Evolutionary conservation across 768 basidiomycete species (phyloP).

Genomic region (Crepidotus variabilis): DNA sequence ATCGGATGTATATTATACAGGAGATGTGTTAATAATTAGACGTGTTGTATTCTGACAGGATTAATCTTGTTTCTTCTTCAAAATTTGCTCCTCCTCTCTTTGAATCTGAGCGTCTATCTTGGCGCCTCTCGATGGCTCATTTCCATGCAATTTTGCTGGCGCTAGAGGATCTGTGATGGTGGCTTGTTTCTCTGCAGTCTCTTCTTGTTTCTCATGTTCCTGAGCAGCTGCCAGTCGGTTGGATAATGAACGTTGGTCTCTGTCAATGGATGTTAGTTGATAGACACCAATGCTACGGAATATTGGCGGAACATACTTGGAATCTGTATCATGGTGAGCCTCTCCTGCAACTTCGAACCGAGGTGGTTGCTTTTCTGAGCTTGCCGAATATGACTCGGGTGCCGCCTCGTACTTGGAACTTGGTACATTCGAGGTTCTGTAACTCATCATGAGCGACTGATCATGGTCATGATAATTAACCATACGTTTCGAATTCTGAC

Average conservation of each 20-base stretch:
- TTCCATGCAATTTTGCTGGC: conserved; percentile 49
- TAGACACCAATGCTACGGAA: background rate
- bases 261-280: conserved; percentile 12
- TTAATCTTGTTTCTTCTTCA: conserved; percentile 36
- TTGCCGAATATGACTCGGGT: background rate
- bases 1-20: too few relatives aligned
- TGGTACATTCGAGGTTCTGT: background rate
- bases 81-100: conserved; percentile 44
- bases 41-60: too few relatives aligned
- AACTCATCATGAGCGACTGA: background rate
- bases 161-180: conserved; percentile 41
- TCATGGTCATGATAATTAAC: background rate
- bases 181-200: conserved; percentile 30
- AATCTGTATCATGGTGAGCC: conserved; percentile 10
- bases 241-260: conserved; percentile 40
- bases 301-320: conserved; percentile 7
- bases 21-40: too few relatives aligned
- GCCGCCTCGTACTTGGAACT: background rate
- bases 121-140: conserved; percentile 56
- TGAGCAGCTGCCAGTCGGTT: conserved; percentile 32
- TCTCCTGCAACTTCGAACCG: conserved; percentile 11
- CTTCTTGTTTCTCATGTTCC: conserved; percentile 19
- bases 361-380: background rate
- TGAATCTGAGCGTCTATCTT: conserved; percentile 54
- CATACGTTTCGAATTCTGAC: background rate